phyloP scores from a whole-genome alignment of 257 asterid species.

The Lavandula angustifolia region DNA sequence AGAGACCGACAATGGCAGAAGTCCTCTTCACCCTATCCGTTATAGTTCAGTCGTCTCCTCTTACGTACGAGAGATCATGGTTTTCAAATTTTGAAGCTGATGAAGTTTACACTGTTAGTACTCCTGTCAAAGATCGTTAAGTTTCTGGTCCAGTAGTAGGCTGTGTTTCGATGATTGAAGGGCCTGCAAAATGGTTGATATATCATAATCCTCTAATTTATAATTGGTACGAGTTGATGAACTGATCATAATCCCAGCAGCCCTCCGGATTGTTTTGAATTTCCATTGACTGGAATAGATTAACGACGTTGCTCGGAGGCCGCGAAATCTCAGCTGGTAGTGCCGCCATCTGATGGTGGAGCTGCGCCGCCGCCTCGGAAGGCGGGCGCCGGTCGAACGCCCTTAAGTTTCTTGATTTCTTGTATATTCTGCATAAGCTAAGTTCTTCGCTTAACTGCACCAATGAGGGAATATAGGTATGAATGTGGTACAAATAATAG shows the following conservation, averaged over 20 bases:
- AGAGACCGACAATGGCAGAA: slow-evolving; percentile 69
- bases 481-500: too few relatives aligned
- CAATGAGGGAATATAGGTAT: too few relatives aligned
- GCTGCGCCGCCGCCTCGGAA: background rate
- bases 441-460: slow-evolving; percentile 46
- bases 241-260: background rate
- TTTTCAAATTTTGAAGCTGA: slow-evolving; percentile 45
- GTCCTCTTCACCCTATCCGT: slow-evolving; percentile 59
- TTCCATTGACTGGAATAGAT: background rate
- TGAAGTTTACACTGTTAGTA: slow-evolving; percentile 45
- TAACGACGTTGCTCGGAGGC: background rate
- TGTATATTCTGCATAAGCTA: slow-evolving; percentile 59
- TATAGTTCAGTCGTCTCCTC: slow-evolving; percentile 56
- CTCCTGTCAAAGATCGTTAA: slow-evolving; percentile 56
- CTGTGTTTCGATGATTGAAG: too few relatives aligned
- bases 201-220: too few relatives aligned
- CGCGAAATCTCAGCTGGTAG: background rate
- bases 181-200: too few relatives aligned
- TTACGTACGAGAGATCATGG: slow-evolving; percentile 42
- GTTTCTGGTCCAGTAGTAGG: background rate
- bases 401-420: slow-evolving; percentile 43
- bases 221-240: background rate
- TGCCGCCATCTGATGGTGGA: background rate
- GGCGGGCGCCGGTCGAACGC: slow-evolving; percentile 60
- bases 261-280: background rate